Conservation (phyloP, 2,329 filamentous ascomycete species). For the Calonectria montana region DNA sequence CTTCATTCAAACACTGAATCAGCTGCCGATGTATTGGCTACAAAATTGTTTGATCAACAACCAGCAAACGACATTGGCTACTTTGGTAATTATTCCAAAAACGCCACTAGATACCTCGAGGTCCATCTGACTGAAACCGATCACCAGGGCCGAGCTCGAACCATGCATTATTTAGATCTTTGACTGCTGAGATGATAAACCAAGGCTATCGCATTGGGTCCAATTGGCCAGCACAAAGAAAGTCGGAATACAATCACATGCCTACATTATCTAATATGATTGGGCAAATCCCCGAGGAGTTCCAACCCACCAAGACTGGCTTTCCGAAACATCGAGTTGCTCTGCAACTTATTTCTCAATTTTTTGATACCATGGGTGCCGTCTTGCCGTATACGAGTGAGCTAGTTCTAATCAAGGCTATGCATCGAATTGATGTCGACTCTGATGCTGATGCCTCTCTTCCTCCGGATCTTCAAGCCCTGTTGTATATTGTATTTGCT, state of each 20-base stretch:
- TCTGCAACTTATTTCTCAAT: constrained; percentile 29
- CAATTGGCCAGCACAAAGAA: not conserved
- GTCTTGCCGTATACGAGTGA: constrained; percentile 43
- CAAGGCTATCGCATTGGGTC: constrained; percentile 32
- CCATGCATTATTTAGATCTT: constrained; percentile 45
- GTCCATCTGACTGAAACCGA: not conserved
- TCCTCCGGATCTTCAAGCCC: constrained; percentile 22
- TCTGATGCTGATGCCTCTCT: not conserved
- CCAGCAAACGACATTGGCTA: constrained; percentile 42
- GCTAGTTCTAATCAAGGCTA: constrained; percentile 32
- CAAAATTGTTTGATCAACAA: constrained; percentile 44
- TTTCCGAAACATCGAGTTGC: not conserved
- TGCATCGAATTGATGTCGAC: constrained; percentile 25
- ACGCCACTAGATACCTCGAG: not conserved
- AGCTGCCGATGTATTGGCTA: constrained; percentile 42
- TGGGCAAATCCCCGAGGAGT: not conserved
- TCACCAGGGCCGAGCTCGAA: constrained; percentile 45
- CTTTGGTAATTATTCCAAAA: constrained; percentile 33
- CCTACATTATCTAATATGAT: not conserved
- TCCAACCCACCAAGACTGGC: not conserved
- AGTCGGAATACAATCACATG: not conserved
- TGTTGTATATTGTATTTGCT: constrained; percentile 46
- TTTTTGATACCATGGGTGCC: constrained; percentile 45
- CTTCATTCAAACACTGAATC: constrained; percentile 32
- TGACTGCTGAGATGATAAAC: constrained; percentile 43